phyloP scores from a whole-genome alignment of 108 stramenopile species.

The Chaetoceros muelleri region DNA sequence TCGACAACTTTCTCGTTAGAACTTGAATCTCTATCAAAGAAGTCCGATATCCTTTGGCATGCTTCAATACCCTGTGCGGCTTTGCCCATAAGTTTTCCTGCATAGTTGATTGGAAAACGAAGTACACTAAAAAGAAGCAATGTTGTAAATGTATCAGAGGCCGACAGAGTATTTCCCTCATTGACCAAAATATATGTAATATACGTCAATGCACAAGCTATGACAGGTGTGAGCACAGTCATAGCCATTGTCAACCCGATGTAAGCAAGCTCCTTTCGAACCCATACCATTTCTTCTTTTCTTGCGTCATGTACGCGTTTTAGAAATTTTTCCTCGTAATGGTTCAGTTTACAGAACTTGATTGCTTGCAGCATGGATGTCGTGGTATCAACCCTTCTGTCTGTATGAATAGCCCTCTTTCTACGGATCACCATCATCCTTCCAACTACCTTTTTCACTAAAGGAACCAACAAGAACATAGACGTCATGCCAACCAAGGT shows the following conservation, averaged over 20 bases:
- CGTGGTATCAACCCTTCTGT: slow-evolving; percentile 57
- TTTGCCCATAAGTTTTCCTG: slow-evolving; percentile 61
- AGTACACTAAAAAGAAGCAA: slow-evolving; percentile 57
- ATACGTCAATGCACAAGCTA: slow-evolving; percentile 67
- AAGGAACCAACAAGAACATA: slow-evolving; percentile 54
- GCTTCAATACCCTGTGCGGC: slow-evolving; percentile 59
- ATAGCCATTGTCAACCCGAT: slow-evolving; percentile 64
- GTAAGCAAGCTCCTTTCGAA: slow-evolving; percentile 50
- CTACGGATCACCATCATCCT: slow-evolving; percentile 52
- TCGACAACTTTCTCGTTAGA: neutral
- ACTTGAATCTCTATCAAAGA: slow-evolving; percentile 36
- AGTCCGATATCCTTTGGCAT: slow-evolving; percentile 34
- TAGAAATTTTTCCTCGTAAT: slow-evolving; percentile 52
- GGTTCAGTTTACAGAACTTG: slow-evolving; percentile 74
- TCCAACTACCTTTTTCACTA: slow-evolving; percentile 41
- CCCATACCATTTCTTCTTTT: slow-evolving; percentile 32
- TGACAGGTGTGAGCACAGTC: slow-evolving; percentile 51
- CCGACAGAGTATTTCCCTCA: slow-evolving; percentile 48
- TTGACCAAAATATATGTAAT: slow-evolving; percentile 44
- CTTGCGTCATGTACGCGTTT: slow-evolving; percentile 32
- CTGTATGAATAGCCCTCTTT: slow-evolving; percentile 48
- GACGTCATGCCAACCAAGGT: slow-evolving; percentile 60
- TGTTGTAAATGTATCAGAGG: slow-evolving; percentile 61
- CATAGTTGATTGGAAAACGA: slow-evolving; percentile 77
- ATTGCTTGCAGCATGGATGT: slow-evolving; percentile 70